phyloP scores from a whole-genome alignment of 208 protist species.

The Leishmania mexicana region DNA sequence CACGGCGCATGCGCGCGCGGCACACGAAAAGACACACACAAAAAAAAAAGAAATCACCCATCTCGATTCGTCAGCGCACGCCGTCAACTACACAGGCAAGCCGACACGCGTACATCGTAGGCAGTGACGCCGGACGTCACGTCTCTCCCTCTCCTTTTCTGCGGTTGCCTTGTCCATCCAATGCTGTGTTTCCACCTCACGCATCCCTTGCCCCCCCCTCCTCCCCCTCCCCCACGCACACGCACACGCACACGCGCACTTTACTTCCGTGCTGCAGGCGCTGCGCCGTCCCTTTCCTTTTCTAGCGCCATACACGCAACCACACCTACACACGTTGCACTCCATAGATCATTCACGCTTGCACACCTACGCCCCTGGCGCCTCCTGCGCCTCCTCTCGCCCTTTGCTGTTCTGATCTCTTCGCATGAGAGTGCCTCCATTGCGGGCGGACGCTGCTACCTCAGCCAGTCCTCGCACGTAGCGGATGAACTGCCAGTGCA shows the following conservation, averaged over 20 bases:
- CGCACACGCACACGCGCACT: not conserved
- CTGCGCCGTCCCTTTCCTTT: not conserved
- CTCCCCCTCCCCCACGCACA: not conserved
- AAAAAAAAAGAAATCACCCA: not conserved
- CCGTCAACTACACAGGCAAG: constrained; percentile 1
- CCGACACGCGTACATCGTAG: not conserved
- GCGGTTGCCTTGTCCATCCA: not conserved
- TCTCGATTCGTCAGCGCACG: not conserved
- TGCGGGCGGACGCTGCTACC: not conserved
- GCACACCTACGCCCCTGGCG: not conserved
- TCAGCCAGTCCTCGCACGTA: not conserved
- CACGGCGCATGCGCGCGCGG: not conserved
- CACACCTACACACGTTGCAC: not conserved
- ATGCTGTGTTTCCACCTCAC: not conserved
- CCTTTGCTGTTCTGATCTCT: not conserved
- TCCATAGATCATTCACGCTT: not conserved
- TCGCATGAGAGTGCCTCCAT: constrained; percentile 2
- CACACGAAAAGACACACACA: not conserved
- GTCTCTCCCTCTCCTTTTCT: not conserved
- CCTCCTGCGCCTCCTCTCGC: not conserved
- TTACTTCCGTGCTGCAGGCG: not conserved
- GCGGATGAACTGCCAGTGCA: constrained; percentile 82
- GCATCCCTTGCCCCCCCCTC: not conserved
- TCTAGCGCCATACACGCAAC: not conserved
- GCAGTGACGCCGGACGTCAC: not conserved